These are phyloP conservation scores for Calonectria hawksworthii DNA, from an alignment of 2,329 filamentous ascomycete genomes.

Conservation along the genomic window DNA sequence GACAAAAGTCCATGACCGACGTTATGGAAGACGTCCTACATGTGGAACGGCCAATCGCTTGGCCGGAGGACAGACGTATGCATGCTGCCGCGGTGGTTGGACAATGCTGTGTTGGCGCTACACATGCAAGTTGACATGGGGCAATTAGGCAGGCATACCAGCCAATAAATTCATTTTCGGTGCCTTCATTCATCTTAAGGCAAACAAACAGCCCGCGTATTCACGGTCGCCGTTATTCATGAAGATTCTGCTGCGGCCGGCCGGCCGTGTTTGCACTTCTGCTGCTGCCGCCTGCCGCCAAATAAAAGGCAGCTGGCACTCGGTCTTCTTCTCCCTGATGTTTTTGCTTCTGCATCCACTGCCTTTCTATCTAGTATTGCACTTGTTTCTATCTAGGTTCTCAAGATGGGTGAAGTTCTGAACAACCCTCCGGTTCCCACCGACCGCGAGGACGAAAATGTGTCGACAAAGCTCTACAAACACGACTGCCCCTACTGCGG, in stretches of 20 bases:
- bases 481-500: background rate
- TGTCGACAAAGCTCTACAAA: slow-evolving; percentile 20
- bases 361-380: background rate
- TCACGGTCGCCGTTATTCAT: background rate
- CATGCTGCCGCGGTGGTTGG: background rate
- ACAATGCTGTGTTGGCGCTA: background rate
- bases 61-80: background rate
- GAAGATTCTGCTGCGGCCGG: background rate
- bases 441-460: background rate
- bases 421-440: background rate
- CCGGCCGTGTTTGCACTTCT: background rate
- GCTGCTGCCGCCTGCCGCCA: background rate
- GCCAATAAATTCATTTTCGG: background rate
- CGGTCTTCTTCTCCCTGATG: background rate
- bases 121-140: background rate
- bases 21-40: too few relatives aligned
- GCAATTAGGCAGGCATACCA: background rate
- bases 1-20: background rate
- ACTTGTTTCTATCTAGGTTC: background rate
- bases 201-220: background rate
- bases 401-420: background rate
- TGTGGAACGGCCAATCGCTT: background rate
- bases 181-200: background rate
- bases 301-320: background rate
- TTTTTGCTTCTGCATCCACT: background rate